Conservation (phyloP, 768 basidiomycete species). For the Mycena vulgaris region DNA sequence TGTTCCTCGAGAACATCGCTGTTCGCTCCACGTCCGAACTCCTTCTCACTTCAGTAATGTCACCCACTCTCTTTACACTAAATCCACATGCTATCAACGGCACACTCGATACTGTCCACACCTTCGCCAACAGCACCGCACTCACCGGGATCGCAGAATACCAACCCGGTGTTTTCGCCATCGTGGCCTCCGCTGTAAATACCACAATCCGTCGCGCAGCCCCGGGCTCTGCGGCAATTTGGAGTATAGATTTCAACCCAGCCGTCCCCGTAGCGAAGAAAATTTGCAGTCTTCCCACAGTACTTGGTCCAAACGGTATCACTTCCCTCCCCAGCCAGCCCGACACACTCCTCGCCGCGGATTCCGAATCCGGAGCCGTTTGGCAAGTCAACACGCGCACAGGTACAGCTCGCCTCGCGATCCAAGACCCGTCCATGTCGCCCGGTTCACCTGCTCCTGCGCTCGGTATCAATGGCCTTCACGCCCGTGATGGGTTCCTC, state of each 20-base stretch:
- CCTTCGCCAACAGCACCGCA: constrained; percentile 12
- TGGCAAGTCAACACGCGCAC: constrained; percentile 24
- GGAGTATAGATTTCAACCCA: constrained; percentile 24
- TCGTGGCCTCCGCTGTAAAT: not conserved
- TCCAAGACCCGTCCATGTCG: constrained; percentile 17
- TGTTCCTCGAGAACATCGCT: constrained; percentile 32
- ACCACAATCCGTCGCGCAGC: not conserved
- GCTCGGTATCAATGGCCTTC: constrained; percentile 30
- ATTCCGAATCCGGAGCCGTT: constrained; percentile 14
- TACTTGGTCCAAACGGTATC: not conserved
- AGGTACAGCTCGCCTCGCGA: not conserved
- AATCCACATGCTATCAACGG: constrained; percentile 14
- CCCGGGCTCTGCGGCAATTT: constrained; percentile 15
- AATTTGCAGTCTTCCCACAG: not conserved
- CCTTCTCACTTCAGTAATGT: constrained; percentile 23
- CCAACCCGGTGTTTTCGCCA: constrained; percentile 19
- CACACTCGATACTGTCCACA: constrained; percentile 8
- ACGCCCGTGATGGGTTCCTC: not conserved
- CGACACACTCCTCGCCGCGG: constrained; percentile 20
- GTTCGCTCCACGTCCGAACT: constrained; percentile 9
- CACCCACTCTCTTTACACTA: constrained; percentile 18
- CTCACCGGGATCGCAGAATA: constrained; percentile 29
- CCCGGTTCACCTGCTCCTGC: constrained; percentile 5
- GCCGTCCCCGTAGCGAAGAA: not conserved
- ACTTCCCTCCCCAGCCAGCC: not conserved